A percentile compares a stretch with the other conserved stretches of the same genome.
Evolutionary conservation across 1,284 basidiomycete genomes (phyloP).

Genomic region (Irpex sp.): DNA sequence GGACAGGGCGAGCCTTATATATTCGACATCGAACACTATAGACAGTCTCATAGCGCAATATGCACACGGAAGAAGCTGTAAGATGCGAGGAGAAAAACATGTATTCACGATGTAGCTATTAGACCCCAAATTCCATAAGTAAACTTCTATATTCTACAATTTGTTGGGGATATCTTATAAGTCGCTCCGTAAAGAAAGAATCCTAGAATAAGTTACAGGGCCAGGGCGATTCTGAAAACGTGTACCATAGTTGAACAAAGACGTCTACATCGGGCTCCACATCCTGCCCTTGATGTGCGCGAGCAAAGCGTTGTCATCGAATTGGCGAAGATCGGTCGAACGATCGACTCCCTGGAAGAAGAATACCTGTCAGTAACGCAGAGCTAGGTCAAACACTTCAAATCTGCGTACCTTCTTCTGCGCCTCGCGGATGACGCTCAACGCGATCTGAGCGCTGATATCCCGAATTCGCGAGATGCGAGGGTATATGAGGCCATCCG

Average conservation of each 20-base stretch:
- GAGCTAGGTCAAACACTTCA: background rate
- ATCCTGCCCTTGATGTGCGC: conserved; percentile 58
- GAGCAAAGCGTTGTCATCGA: conserved; percentile 55
- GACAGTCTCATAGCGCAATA: no score
- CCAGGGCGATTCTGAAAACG: background rate
- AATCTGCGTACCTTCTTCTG: conserved; percentile 60
- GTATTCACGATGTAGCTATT: background rate
- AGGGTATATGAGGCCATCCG: conserved; percentile 69
- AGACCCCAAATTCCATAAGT: background rate
- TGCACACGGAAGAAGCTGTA: no score
- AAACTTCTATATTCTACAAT: background rate
- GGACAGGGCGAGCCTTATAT: no score
- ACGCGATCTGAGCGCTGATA: conserved; percentile 75
- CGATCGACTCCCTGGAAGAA: conserved; percentile 54
- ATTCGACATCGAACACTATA: no score
- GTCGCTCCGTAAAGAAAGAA: background rate
- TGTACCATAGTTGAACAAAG: background rate
- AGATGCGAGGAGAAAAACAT: background rate
- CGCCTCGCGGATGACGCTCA: conserved; percentile 72
- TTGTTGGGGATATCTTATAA: background rate
- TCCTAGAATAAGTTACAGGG: background rate
- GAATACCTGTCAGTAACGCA: background rate
- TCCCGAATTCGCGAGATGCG: conserved; percentile 79
- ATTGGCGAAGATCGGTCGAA: conserved; percentile 46
- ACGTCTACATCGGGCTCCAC: conserved; percentile 54